These are phyloP conservation scores for Grigorovia transvaalensis DNA, from an alignment of 805 yeast species.

Conservation along the genomic window DNA sequence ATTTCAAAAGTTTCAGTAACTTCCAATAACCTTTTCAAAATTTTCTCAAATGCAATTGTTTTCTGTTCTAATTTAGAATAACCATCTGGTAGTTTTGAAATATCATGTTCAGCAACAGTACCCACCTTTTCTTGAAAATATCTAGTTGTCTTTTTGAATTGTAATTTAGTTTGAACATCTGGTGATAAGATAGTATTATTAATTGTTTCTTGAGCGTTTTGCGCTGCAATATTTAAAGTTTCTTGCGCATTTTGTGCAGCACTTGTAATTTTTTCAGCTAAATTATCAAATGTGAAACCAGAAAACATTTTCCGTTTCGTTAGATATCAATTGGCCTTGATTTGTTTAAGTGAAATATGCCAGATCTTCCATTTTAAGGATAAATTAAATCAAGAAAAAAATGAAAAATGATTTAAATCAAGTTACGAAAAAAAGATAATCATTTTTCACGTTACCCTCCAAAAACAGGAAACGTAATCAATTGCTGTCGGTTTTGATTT, in stretches of 20 bases:
- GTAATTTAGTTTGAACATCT: conserved; percentile 24
- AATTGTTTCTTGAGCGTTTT: conserved; percentile 23
- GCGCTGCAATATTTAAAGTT: conserved; percentile 24
- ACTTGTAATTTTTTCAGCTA: conserved; percentile 21
- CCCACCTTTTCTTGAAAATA: conserved; percentile 51
- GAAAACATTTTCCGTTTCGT: conserved; percentile 8
- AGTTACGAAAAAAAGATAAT: background rate
- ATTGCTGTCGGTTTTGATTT: no score
- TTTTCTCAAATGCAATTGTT: conserved; percentile 52
- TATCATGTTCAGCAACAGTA: conserved; percentile 42
- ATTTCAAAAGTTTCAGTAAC: conserved; percentile 58
- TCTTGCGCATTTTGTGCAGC: conserved; percentile 28
- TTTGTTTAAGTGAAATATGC: no score
- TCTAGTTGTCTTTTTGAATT: conserved; percentile 22
- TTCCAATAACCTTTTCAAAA: conserved; percentile 42
- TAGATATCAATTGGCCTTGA: background rate
- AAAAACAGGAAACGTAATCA: background rate
- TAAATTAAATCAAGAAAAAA: no score
- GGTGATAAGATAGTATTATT: conserved; percentile 20
- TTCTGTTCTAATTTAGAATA: conserved; percentile 57
- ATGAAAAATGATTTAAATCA: no score
- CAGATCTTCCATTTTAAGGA: no score
- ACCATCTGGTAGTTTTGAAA: conserved; percentile 64
- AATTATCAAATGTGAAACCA: conserved; percentile 22
- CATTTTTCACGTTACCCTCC: background rate